Evolutionary conservation across 2,329 filamentous ascomycete species (phyloP).

Genomic region (Clarireedia paspali): DNA sequence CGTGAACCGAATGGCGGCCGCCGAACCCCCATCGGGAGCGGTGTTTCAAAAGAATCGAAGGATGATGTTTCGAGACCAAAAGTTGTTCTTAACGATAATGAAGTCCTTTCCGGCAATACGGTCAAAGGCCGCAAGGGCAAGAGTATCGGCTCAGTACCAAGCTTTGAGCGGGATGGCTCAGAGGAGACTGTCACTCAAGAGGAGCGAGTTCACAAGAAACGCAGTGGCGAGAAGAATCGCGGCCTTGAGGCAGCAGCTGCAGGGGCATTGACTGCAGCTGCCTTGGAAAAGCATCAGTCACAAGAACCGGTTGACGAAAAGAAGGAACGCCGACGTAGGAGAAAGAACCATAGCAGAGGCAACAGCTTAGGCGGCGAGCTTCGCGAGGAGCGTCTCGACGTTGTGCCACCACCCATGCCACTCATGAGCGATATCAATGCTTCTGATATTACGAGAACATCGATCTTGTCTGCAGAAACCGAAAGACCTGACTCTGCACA

Average conservation of each 20-base stretch:
- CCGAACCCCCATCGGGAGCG: constrained; percentile 30
- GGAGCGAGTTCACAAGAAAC: constrained; percentile 34
- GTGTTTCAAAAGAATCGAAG: constrained; percentile 45
- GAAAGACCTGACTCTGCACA: constrained; percentile 56
- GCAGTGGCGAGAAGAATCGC: constrained; percentile 21
- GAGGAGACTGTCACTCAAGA: constrained; percentile 42
- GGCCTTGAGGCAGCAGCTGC: constrained; percentile 23
- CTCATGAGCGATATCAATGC: constrained; percentile 78
- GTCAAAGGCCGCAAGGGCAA: constrained; percentile 44
- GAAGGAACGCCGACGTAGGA: constrained; percentile 33
- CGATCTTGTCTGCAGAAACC: constrained; percentile 75
- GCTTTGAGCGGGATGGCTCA: constrained; percentile 35
- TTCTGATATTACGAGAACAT: constrained; percentile 81
- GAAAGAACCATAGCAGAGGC: constrained; percentile 39
- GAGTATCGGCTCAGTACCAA: constrained; percentile 35
- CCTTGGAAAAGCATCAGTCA: constrained; percentile 58
- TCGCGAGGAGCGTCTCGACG: constrained; percentile 41
- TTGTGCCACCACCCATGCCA: constrained; percentile 69
- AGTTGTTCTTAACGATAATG: constrained; percentile 50
- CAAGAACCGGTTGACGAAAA: constrained; percentile 44
- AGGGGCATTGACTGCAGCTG: constrained; percentile 52
- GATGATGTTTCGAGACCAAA: constrained; percentile 41
- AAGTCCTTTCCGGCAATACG: constrained; percentile 47
- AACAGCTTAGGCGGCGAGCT: constrained; percentile 34
- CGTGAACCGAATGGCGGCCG: constrained; percentile 40